phyloP scores from a whole-genome alignment of 140 eudicot species.

The Anethum foeniculum region DNA sequence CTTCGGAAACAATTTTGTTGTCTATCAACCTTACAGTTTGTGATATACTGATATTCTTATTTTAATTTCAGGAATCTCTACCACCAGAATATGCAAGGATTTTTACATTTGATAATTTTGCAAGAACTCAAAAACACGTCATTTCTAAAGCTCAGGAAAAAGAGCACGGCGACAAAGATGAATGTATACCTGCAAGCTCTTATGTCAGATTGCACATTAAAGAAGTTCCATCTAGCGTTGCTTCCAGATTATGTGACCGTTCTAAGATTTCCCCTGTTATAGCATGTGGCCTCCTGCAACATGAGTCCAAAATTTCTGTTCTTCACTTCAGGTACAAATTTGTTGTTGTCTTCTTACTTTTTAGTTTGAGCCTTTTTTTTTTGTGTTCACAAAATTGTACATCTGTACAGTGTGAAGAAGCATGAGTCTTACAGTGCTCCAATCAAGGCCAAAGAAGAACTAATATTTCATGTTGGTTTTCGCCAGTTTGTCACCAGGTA shows the following conservation, averaged over 20 bases:
- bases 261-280: conserved; percentile 50
- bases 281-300: conserved; percentile 84
- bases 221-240: conserved; percentile 50
- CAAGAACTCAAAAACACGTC: conserved; percentile 76
- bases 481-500: conserved; percentile 82
- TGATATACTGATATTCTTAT: neutral
- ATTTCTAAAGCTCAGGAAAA: conserved; percentile 58
- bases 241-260: conserved; percentile 39
- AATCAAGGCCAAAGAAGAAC: conserved; percentile 86
- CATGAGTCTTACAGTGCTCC: conserved; percentile 74
- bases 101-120: conserved; percentile 75
- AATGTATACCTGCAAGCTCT: conserved; percentile 50
- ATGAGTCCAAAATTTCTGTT: conserved; percentile 90
- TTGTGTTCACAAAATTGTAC: conserved; percentile 1
- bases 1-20: neutral
- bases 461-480: conserved; percentile 84
- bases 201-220: conserved; percentile 66
- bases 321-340: conserved; percentile 80
- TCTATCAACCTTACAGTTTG: neutral
- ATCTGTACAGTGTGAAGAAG: conserved; percentile 55
- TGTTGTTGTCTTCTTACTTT: neutral
- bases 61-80: conserved; percentile 58
- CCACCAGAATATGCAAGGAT: conserved; percentile 79
- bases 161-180: conserved; percentile 57
- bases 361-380: neutral